These are phyloP conservation scores for Alternaria viburni DNA, from an alignment of 2,329 filamentous ascomycete genomes.

Conservation along the genomic window DNA sequence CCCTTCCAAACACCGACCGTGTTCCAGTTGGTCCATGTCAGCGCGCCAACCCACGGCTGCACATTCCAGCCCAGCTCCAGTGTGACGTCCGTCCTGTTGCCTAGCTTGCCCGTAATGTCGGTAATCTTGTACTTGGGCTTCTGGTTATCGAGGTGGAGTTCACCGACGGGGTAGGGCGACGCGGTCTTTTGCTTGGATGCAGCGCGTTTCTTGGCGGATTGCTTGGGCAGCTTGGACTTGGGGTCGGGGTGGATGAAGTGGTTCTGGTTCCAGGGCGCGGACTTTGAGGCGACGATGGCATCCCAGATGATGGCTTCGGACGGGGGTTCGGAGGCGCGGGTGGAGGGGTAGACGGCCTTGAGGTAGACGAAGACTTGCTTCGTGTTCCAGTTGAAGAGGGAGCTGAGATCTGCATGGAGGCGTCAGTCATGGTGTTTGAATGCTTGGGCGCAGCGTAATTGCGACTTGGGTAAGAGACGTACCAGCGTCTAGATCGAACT, in stretches of 20 bases:
- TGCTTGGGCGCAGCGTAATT: neutral
- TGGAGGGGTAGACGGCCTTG: slow-evolving; percentile 72
- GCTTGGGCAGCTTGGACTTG: slow-evolving; percentile 53
- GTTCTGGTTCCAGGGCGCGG: slow-evolving; percentile 61
- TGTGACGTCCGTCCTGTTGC: slow-evolving; percentile 73
- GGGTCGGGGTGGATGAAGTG: slow-evolving; percentile 63
- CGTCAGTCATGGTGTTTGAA: neutral
- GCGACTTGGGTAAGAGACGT: slow-evolving; percentile 17
- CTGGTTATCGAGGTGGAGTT: slow-evolving; percentile 80
- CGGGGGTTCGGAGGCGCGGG: slow-evolving; percentile 49
- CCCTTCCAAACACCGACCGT: slow-evolving; percentile 68
- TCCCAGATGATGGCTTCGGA: slow-evolving; percentile 91
- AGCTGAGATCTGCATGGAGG: slow-evolving; percentile 70
- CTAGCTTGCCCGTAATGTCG: slow-evolving; percentile 80
- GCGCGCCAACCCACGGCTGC: slow-evolving; percentile 90
- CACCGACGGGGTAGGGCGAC: slow-evolving; percentile 62
- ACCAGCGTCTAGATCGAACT: slow-evolving; percentile 87
- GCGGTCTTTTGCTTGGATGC: slow-evolving; percentile 11
- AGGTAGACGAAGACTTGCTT: slow-evolving; percentile 98
- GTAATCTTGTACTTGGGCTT: slow-evolving; percentile 97
- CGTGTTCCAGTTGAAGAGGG: slow-evolving; percentile 98
- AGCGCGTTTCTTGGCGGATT: slow-evolving; percentile 45
- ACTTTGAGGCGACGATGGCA: slow-evolving; percentile 81
- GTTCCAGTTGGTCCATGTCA: slow-evolving; percentile 73
- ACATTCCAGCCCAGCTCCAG: slow-evolving; percentile 93